Evolutionary conservation across 306 rosid species (phyloP).

Genomic region (Senna tora): DNA sequence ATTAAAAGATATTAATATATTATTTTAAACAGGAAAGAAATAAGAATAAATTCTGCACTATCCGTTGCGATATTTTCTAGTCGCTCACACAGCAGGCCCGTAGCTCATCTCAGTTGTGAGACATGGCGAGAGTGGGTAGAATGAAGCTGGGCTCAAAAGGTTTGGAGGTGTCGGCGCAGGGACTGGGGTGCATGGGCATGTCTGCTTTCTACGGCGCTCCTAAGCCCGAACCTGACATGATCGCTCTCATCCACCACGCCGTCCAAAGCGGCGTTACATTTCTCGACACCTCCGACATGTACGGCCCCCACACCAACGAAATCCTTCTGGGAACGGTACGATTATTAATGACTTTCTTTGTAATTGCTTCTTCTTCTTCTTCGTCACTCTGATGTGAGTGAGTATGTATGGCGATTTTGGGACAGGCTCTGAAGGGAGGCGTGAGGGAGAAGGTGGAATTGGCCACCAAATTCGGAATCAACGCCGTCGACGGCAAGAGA

Average conservation of each 20-base stretch:
- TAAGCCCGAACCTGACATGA: conserved; percentile 71
- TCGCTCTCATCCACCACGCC: conserved; percentile 66
- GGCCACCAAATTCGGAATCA: conserved; percentile 65
- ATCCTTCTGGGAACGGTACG: conserved; percentile 52
- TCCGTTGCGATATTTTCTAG: too few relatives aligned
- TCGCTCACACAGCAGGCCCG: too few relatives aligned
- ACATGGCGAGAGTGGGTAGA: conserved; percentile 39
- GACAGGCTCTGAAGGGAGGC: conserved; percentile 52
- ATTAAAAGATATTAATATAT: too few relatives aligned
- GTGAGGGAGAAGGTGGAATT: conserved; percentile 52
- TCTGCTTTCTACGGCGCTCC: conserved; percentile 65
- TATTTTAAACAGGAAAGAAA: too few relatives aligned
- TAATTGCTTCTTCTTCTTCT: neutral
- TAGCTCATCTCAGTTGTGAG: neutral
- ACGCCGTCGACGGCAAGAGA: conserved; percentile 11
- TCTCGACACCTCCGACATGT: conserved; percentile 68
- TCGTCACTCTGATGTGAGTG: neutral
- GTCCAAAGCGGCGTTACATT: conserved; percentile 59
- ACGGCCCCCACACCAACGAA: conserved; percentile 62
- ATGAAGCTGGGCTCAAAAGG: conserved; percentile 60
- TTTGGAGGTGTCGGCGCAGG: conserved; percentile 57
- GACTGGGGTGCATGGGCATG: conserved; percentile 79
- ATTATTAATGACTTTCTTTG: too few relatives aligned
- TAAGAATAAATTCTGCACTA: too few relatives aligned
- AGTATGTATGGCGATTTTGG: neutral